phyloP scores from a whole-genome alignment of 78 protist species.

The Isochrysis galbana region DNA sequence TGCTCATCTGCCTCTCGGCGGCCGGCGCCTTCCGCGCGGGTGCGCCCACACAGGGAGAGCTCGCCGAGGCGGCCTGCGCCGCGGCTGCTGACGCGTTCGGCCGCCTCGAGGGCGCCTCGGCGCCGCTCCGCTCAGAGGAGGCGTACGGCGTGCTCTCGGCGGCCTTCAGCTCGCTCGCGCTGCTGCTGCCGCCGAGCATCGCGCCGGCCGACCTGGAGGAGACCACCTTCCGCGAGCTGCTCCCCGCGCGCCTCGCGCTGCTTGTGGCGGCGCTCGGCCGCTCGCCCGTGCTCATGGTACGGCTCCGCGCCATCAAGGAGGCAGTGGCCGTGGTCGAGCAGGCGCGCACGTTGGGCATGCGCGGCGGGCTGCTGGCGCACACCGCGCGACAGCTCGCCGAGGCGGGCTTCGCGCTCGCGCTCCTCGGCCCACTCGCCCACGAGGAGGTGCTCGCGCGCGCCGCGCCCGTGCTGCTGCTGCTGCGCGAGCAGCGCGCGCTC shows the following conservation, averaged over 20 bases:
- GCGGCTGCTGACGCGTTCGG: too few species aligned
- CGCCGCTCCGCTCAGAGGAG: too few species aligned
- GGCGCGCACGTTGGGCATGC: background rate
- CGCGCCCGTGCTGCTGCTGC: background rate
- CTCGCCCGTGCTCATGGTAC: background rate
- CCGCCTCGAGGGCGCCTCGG: too few species aligned
- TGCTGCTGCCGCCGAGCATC: too few species aligned
- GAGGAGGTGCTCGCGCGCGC: conserved; percentile 12
- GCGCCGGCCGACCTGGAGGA: too few species aligned
- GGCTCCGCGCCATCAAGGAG: background rate
- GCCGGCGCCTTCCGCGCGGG: too few species aligned
- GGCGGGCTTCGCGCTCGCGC: background rate
- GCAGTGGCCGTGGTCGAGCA: background rate
- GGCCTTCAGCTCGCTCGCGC: too few species aligned
- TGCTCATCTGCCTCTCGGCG: too few species aligned
- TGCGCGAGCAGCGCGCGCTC: background rate
- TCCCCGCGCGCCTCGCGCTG: background rate
- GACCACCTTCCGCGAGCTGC: background rate
- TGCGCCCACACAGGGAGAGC: too few species aligned
- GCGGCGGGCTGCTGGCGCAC: background rate
- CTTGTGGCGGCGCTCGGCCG: background rate
- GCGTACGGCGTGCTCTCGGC: too few species aligned
- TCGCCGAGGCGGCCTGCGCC: too few species aligned
- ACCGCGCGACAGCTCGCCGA: background rate
- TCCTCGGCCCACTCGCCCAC: background rate